A percentile compares a stretch with the other conserved stretches of the same genome.
These are phyloP conservation scores for Stephania cephalantha DNA, from an alignment of 164 flowering plant species.

Conservation along the genomic window DNA sequence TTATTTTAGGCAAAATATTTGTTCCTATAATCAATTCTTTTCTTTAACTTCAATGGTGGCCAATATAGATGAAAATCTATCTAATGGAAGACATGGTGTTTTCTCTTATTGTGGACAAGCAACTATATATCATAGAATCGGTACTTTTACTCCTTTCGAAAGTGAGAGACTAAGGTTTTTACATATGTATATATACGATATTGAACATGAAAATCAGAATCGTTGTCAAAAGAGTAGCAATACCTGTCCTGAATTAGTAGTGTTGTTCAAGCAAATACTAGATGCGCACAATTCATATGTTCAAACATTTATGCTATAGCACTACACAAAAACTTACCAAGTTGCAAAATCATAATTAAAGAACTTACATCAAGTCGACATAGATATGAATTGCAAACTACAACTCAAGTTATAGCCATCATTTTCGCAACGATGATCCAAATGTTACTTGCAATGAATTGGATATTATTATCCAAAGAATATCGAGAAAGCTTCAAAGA, in stretches of 20 bases:
- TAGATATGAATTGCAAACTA: background rate
- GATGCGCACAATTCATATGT: background rate
- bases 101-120: background rate
- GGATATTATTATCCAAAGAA: slow-evolving; percentile 3
- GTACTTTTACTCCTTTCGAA: background rate
- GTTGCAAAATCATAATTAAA: background rate
- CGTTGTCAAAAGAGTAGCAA: too few species aligned
- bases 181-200: too few species aligned
- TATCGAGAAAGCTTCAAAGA: background rate
- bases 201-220: too few species aligned
- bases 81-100: background rate
- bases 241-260: too few species aligned
- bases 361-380: background rate
- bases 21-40: background rate
- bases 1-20: background rate
- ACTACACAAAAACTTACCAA: background rate
- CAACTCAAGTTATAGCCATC: slow-evolving; percentile 3
- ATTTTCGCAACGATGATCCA: background rate
- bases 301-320: too few species aligned
- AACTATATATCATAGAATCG: background rate
- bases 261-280: too few species aligned
- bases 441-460: background rate
- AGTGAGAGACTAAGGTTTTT: background rate
- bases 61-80: background rate
- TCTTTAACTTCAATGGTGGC: background rate